These are phyloP conservation scores for Lecanicillium sp. DNA, from an alignment of 2,329 filamentous ascomycete species.

Conservation along the genomic window DNA sequence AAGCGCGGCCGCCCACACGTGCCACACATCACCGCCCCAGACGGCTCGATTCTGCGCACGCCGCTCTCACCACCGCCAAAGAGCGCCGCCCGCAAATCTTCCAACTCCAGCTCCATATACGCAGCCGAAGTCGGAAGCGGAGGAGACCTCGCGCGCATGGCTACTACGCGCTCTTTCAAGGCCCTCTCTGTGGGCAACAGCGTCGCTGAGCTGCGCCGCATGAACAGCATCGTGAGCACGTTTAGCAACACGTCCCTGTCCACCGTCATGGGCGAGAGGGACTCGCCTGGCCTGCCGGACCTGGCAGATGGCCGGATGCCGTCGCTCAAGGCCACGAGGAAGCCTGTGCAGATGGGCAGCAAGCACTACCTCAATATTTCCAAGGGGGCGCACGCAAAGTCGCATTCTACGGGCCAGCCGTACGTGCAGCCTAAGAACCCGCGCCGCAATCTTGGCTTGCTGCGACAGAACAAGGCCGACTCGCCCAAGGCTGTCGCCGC, in stretches of 20 bases:
- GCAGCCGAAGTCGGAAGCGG: conserved; percentile 7
- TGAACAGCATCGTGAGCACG: conserved; percentile 46
- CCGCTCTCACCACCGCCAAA: conserved; percentile 19
- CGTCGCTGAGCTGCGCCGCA: conserved; percentile 45
- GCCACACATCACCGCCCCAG: conserved; percentile 16
- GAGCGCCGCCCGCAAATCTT: conserved; percentile 12
- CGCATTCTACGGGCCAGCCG: conserved; percentile 4
- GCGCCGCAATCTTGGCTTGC: conserved; percentile 7
- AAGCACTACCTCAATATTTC: conserved; percentile 38
- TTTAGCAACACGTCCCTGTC: conserved; percentile 32
- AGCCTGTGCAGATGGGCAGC: conserved; percentile 26
- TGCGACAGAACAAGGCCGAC: neutral
- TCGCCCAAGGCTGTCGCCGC: conserved; percentile 3
- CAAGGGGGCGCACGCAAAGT: conserved; percentile 16
- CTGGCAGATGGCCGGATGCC: conserved; percentile 31
- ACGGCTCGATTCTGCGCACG: conserved; percentile 18
- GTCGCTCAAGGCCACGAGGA: conserved; percentile 20
- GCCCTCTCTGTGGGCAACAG: conserved; percentile 28
- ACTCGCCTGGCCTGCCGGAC: conserved; percentile 28
- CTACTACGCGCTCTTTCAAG: conserved; percentile 10
- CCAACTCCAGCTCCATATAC: conserved; percentile 20
- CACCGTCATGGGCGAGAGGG: conserved; percentile 10
- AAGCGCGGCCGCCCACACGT: conserved; percentile 11
- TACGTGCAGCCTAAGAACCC: conserved; percentile 6
- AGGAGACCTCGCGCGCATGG: conserved; percentile 16